phyloP scores from a whole-genome alignment of 2,329 filamentous ascomycete species.

The Colletotrichum sp. region DNA sequence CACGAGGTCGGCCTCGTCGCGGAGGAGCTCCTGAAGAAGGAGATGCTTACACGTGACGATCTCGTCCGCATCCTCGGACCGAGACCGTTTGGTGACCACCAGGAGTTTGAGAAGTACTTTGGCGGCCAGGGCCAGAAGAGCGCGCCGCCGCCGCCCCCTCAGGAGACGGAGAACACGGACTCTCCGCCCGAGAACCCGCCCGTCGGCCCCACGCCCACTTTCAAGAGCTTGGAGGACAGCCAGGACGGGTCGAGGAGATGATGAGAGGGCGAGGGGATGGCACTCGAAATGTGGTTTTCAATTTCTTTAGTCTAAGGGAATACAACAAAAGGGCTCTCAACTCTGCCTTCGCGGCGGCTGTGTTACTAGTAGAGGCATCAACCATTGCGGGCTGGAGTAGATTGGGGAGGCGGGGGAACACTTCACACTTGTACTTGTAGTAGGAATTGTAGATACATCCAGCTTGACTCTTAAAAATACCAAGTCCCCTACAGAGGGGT shows the following conservation, averaged over 20 bases:
- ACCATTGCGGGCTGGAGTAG: slow-evolving; percentile 15
- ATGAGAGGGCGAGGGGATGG: not conserved
- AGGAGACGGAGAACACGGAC: slow-evolving; percentile 44
- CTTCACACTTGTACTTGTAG: slow-evolving; percentile 14
- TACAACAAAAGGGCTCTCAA: slow-evolving; percentile 9
- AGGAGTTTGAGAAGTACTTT: slow-evolving; percentile 97
- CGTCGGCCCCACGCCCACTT: slow-evolving; percentile 34
- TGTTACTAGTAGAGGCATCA: slow-evolving; percentile 18
- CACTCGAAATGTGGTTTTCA: not conserved
- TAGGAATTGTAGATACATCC: slow-evolving; percentile 16
- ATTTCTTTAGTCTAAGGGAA: not conserved
- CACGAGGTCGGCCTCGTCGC: slow-evolving; percentile 86
- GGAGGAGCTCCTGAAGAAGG: slow-evolving; percentile 90
- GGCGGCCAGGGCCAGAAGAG: slow-evolving; percentile 58
- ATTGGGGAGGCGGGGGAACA: not conserved
- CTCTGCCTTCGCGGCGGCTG: slow-evolving; percentile 10
- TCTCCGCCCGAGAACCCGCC: slow-evolving; percentile 36
- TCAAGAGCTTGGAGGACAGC: slow-evolving; percentile 7
- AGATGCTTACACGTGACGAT: slow-evolving; percentile 90
- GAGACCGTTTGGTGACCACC: slow-evolving; percentile 81
- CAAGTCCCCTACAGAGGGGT: not conserved
- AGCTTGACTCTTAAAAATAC: not conserved
- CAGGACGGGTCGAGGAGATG: slow-evolving; percentile 25
- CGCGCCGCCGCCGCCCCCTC: slow-evolving; percentile 61
- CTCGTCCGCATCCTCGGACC: slow-evolving; percentile 87